These are phyloP conservation scores for Metschnikowia drakensbergensis DNA, from an alignment of 805 yeast species.

Conservation along the genomic window DNA sequence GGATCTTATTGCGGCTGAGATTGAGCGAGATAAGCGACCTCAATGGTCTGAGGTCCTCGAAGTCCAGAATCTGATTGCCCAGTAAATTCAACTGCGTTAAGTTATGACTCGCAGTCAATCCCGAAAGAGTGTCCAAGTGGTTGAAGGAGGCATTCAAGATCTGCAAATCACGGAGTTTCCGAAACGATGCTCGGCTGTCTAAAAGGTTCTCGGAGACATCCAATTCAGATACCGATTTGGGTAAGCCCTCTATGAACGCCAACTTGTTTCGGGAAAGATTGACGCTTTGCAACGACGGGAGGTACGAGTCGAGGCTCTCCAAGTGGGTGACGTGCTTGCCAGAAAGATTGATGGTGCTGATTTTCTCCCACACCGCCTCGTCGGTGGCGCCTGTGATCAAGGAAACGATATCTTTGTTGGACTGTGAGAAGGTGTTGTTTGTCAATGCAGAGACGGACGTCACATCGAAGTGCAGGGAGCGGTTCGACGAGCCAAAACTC, in stretches of 20 bases:
- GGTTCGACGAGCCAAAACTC: slow-evolving; percentile 6
- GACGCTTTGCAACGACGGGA: slow-evolving; percentile 40
- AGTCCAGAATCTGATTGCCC: slow-evolving; percentile 31
- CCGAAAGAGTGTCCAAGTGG: slow-evolving; percentile 31
- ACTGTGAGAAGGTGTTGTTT: slow-evolving; percentile 47
- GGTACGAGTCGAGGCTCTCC: slow-evolving; percentile 40
- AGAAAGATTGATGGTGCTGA: slow-evolving; percentile 35
- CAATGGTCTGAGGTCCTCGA: slow-evolving; percentile 37
- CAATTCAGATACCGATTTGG: slow-evolving; percentile 35
- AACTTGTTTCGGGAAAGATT: slow-evolving; percentile 43
- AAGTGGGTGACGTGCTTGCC: slow-evolving; percentile 36
- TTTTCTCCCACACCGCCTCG: slow-evolving; percentile 40
- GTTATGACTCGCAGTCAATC: slow-evolving; percentile 38
- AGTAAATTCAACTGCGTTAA: slow-evolving; percentile 38
- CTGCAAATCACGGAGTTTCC: slow-evolving; percentile 39
- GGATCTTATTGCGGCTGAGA: slow-evolving; percentile 39
- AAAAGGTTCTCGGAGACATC: slow-evolving; percentile 38
- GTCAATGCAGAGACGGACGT: slow-evolving; percentile 41
- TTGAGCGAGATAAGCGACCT: slow-evolving; percentile 40
- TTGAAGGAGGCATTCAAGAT: slow-evolving; percentile 39
- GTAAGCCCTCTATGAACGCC: slow-evolving; percentile 45
- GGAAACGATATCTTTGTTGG: slow-evolving; percentile 41
- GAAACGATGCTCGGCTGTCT: slow-evolving; percentile 40
- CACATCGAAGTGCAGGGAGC: slow-evolving; percentile 24
- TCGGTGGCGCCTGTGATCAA: slow-evolving; percentile 39